Conservation (phyloP, 2,329 filamentous ascomycete genomes). For the Venturia asperata region DNA sequence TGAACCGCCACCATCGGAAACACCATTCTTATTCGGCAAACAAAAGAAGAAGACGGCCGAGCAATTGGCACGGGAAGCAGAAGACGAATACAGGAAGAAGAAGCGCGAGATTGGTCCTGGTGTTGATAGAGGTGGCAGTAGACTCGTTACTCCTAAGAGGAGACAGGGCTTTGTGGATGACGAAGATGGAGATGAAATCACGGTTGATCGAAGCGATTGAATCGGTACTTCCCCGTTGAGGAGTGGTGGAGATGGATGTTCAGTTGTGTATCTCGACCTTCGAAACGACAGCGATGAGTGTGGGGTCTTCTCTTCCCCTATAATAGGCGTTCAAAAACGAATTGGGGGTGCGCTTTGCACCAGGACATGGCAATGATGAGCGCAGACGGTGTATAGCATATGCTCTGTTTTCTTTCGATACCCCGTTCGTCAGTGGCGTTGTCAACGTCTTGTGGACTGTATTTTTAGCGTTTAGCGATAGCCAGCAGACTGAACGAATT, state of each 20-base stretch:
- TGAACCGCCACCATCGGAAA: background rate
- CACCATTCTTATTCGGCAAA: constrained; percentile 11
- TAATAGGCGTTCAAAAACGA: no score
- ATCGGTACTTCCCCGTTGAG: background rate
- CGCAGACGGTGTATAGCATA: no score
- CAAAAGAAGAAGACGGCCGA: constrained; percentile 35
- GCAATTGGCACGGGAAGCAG: constrained; percentile 40
- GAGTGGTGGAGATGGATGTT: background rate
- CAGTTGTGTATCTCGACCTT: background rate
- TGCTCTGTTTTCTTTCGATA: no score
- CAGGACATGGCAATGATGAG: no score
- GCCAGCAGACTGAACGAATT: no score
- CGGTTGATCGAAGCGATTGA: constrained; percentile 24
- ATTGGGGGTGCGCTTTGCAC: no score
- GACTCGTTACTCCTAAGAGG: constrained; percentile 46
- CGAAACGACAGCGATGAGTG: background rate
- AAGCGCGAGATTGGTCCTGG: constrained; percentile 48
- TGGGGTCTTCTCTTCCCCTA: no score
- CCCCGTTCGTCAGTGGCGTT: no score
- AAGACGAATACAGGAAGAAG: constrained; percentile 41
- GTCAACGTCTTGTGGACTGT: no score
- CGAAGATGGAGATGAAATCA: constrained; percentile 42
- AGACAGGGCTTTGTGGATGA: constrained; percentile 44
- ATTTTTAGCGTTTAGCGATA: no score
- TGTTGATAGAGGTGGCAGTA: constrained; percentile 47